These are phyloP conservation scores for Stenocarpella maydis DNA, from an alignment of 2,329 filamentous ascomycete species.

Conservation along the genomic window DNA sequence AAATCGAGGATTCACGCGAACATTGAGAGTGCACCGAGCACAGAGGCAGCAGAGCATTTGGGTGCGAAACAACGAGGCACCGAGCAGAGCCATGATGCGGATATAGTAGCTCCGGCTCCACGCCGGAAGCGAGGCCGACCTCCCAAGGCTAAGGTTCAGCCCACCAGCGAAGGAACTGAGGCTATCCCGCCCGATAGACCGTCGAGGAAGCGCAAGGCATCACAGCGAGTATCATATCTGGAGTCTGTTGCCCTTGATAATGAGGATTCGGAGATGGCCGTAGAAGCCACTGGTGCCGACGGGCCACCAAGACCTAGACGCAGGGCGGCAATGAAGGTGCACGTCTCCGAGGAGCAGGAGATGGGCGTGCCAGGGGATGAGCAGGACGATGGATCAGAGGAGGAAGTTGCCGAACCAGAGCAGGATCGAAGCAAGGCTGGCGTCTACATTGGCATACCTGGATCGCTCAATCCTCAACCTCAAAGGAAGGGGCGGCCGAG, in stretches of 20 bases:
- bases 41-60: not conserved
- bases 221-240: conserved; percentile 20
- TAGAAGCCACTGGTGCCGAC: not conserved
- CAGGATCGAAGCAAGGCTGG: conserved; percentile 31
- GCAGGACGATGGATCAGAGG: not conserved
- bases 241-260: not conserved
- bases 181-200: not conserved
- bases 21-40: not conserved
- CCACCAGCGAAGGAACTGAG: not conserved
- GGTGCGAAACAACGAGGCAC: not conserved
- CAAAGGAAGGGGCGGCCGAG: conserved; percentile 43
- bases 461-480: conserved; percentile 40
- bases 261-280: not conserved
- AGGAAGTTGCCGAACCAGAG: conserved; percentile 21
- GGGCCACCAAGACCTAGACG: conserved; percentile 14
- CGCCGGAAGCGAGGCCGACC: conserved; percentile 2
- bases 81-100: not conserved
- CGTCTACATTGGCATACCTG: conserved; percentile 41
- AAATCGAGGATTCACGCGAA: not conserved
- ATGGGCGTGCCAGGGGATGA: not conserved
- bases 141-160: not conserved
- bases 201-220: conserved; percentile 32
- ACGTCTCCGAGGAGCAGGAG: not conserved
- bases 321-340: conserved; percentile 13
- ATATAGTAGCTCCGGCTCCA: not conserved